These are phyloP conservation scores for Porogramme epimiltina DNA, from an alignment of 1,284 basidiomycete genomes.

Conservation along the genomic window DNA sequence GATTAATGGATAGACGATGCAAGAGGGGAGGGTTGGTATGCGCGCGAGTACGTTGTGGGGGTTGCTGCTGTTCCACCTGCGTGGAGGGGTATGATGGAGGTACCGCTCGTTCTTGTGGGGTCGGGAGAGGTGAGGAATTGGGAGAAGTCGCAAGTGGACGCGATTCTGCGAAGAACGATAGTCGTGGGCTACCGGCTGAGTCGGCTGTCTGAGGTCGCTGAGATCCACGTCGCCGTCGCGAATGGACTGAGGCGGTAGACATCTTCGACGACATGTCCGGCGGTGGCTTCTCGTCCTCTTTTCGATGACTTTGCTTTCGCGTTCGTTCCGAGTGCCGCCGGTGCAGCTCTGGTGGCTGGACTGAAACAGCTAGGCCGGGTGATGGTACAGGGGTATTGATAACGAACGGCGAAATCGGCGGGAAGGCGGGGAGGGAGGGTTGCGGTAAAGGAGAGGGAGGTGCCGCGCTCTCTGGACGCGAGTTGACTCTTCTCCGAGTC, in stretches of 20 bases:
- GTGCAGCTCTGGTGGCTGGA: constrained; percentile 42
- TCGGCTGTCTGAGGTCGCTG: constrained; percentile 33
- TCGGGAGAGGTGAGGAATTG: constrained; percentile 16
- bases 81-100: constrained; percentile 21
- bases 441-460: constrained; percentile 27
- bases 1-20: constrained; percentile 68
- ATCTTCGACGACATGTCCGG: constrained; percentile 11
- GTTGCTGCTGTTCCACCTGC: constrained; percentile 1
- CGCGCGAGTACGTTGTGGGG: constrained; percentile 49
- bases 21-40: constrained; percentile 73
- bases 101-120: constrained; percentile 17
- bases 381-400: constrained; percentile 38
- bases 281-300: constrained; percentile 8
- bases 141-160: constrained; percentile 16
- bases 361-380: constrained; percentile 15
- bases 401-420: constrained; percentile 54
- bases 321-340: constrained; percentile 53
- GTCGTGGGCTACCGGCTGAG: constrained; percentile 20
- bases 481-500: constrained; percentile 42
- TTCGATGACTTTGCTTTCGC: constrained; percentile 16
- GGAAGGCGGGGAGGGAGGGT: constrained; percentile 48
- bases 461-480: constrained; percentile 25
- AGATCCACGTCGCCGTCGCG: constrained; percentile 22
- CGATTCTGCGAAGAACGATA: constrained; percentile 19
- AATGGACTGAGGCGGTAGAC: constrained; percentile 13